Conservation (phyloP, 2,329 filamentous ascomycete genomes). For the Dothideomycetidae sp. region DNA sequence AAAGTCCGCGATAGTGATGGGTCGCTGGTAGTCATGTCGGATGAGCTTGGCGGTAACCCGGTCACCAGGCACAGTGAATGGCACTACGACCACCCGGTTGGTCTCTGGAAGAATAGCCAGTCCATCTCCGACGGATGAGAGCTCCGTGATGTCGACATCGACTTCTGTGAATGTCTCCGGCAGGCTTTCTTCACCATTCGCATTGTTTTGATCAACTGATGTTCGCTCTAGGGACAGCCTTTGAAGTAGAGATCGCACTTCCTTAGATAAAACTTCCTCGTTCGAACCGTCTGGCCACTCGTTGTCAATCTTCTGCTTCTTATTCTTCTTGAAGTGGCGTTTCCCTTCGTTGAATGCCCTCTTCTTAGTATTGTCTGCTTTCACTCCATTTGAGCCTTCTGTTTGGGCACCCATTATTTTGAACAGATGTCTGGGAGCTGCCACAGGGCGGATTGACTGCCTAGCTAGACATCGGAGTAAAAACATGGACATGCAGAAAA, state of each 20-base stretch:
- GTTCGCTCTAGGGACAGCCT: conserved; percentile 17
- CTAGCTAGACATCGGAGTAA: not conserved
- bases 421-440: not conserved
- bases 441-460: not conserved
- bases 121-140: conserved; percentile 88
- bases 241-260: conserved; percentile 30
- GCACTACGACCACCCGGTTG: conserved; percentile 69
- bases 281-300: conserved; percentile 31
- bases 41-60: conserved; percentile 63
- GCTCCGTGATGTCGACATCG: conserved; percentile 62
- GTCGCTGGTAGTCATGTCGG: conserved; percentile 49
- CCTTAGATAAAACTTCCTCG: conserved; percentile 34
- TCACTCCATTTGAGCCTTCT: not conserved
- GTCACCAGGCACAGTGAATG: conserved; percentile 80
- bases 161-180: conserved; percentile 60
- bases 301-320: conserved; percentile 33
- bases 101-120: conserved; percentile 56
- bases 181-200: conserved; percentile 24
- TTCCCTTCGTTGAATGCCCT: conserved; percentile 25
- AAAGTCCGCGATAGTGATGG: conserved; percentile 70
- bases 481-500: conserved; percentile 3
- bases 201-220: conserved; percentile 11
- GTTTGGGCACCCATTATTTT: conserved; percentile 10
- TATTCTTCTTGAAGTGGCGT: conserved; percentile 29
- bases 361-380: conserved; percentile 16